Evolutionary conservation across 78 protist species (phyloP), one percentile per base, ranked within the genome.

Genomic region (Dictyostelium capitatum): DNA sequence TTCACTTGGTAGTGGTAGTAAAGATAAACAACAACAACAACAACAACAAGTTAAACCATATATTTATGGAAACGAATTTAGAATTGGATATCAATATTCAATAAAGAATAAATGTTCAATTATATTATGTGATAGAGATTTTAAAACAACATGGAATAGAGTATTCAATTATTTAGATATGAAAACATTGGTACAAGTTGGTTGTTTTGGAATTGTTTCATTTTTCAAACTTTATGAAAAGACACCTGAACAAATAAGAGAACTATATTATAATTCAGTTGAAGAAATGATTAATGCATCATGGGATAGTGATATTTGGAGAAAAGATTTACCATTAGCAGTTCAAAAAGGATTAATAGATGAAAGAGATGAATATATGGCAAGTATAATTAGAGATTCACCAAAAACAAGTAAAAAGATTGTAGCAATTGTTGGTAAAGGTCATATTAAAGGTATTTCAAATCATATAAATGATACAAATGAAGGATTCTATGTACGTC

Each of bases 381-480:
- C 92, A 12, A 74, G 83, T 28, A 37, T 72, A 15, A 19, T 84
- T 5, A 30, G 92, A 84, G 92, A 84, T 28, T 11, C 81, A 14
- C 74, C 82, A 43, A 4, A 73, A 7, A 37, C 43, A 37, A 54
- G 83, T 28, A 84, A 84, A n/a, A 43, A 20, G 19, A 74, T 84
- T 41, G 74, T 84, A 11, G 92, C 82, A 10, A 80, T 84, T 11
- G 92, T 84, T 54, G 92, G 92, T 30, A 84, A 64, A 59, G 92
- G 69, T 19, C 92, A 84, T 84, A 17, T 84, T 1, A 43, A 56
- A 48, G 92, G 92, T 25, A 84, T 84, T 54, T n/a, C 83, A 12
- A 37, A 74, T 4, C 50, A 75, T 74, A 10, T 84, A 11, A 75
- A 84, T 74, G 79, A 59, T 28, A 37, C 0, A 8, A 19, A 9